Evolutionary conservation across 2,329 filamentous ascomycete species (phyloP), one percentile per base, ranked within the genome.

Genomic region (Hyphodiscus sp.): DNA sequence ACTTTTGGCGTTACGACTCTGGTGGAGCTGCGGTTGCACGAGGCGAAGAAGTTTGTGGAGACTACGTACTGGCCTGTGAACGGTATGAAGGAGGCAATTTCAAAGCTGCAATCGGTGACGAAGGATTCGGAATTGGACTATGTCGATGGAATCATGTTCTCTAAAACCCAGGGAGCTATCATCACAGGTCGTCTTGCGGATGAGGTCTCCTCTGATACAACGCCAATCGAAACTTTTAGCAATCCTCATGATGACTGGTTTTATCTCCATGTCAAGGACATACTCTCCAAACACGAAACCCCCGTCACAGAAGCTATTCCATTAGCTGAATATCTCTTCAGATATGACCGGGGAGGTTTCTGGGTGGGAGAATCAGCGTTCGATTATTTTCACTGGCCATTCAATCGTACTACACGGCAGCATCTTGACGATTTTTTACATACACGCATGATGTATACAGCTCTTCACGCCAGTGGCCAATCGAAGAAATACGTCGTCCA

Each of bases 331-430:
- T 83, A 83, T 58, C 70, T 83, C 6, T 83, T 83, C 62, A 74
- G 79, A 6, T 82, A 86, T 61, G 82, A 86, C 62, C 73, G 83
- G 1, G 83, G 80, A 11, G 81, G 77, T 0, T 87, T 86, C 68
- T 86, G 83, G 83, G 78, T 78, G 0, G 83, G 80, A 2, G 69
- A 71, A 2, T 80, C 79, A 26, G 81, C 81, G 1, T 86, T 81
- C 67, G 69, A 75, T 2, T 85, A 85, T 63, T 84, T 84, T 68
- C 61, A 73, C 10, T 74, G 76, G 0, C 83, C 82, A 0, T 86
- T 86, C 70, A 85, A 77, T 58, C 70, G 68, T 13, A 64, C 83
- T 47, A 82, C 80, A 0, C 76, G 83, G 2, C 82, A 74, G 70
- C 64, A 79, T 0, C 71, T 85, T 0, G 80, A 87, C 58, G 73